Evolutionary conservation across 768 basidiomycete species (phyloP).

Genomic region (Trametes coccinea): DNA sequence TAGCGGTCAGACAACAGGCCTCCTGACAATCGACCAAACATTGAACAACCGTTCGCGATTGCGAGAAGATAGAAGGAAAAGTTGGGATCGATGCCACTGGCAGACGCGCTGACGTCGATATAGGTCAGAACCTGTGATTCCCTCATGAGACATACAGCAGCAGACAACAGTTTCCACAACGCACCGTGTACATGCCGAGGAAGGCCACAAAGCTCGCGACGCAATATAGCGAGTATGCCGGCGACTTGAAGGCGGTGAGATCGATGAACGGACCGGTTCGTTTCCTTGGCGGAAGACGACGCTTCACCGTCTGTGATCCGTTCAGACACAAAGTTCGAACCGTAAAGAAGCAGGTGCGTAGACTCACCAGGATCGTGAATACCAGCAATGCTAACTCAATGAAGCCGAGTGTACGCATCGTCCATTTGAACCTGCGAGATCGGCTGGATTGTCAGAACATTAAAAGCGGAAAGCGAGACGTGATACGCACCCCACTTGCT

Average conservation of each 20-base stretch:
- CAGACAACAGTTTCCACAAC: slow-evolving; percentile 29
- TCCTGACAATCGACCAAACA: slow-evolving; percentile 57
- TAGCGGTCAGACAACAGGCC: slow-evolving; percentile 55
- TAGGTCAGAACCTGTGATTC: slow-evolving; percentile 56
- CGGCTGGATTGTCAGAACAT: neutral
- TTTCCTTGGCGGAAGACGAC: slow-evolving; percentile 53
- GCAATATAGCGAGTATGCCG: slow-evolving; percentile 57
- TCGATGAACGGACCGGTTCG: slow-evolving; percentile 59
- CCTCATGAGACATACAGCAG: neutral
- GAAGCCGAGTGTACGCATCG: slow-evolving; percentile 66
- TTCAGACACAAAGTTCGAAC: neutral
- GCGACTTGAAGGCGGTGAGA: slow-evolving; percentile 51
- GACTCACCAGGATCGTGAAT: neutral
- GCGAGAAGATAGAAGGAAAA: slow-evolving; percentile 64
- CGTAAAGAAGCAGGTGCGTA: neutral
- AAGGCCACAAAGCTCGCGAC: slow-evolving; percentile 54
- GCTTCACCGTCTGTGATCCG: neutral
- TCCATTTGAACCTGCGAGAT: slow-evolving; percentile 64
- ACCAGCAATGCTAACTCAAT: slow-evolving; percentile 50
- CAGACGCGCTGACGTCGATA: slow-evolving; percentile 55
- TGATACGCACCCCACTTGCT: slow-evolving; percentile 47
- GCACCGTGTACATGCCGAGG: slow-evolving; percentile 65
- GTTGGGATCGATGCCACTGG: slow-evolving; percentile 45
- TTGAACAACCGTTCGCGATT: slow-evolving; percentile 63
- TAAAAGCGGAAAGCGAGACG: neutral